Evolutionary conservation across 371 early-diverging fungal genomes (phyloP).

Genomic region (Chytridium lagenaria): DNA sequence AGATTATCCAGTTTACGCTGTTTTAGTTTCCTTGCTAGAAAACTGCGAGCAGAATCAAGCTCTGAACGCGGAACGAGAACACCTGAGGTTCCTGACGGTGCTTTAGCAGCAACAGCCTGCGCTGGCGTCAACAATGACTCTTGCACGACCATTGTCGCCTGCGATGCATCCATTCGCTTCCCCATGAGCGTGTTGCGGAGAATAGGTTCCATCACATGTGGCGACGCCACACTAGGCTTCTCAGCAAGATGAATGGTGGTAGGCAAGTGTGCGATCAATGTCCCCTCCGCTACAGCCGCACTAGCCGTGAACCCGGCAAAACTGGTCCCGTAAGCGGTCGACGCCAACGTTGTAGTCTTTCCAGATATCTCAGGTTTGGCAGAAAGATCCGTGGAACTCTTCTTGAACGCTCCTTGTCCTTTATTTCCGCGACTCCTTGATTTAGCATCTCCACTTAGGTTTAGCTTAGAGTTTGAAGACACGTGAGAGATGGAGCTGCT

Average conservation of each 20-base stretch:
- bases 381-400: neutral
- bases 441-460: neutral
- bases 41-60: slow-evolving; percentile 13
- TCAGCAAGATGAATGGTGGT: slow-evolving; percentile 24
- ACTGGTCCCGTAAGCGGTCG: slow-evolving; percentile 6
- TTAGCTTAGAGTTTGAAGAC: slow-evolving; percentile 1
- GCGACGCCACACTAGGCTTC: slow-evolving; percentile 27
- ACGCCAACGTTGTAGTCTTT: slow-evolving; percentile 3
- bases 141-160: neutral
- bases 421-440: neutral
- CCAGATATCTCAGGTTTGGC: neutral
- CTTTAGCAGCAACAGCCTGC: neutral
- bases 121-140: neutral
- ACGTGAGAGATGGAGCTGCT: neutral
- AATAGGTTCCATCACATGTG: slow-evolving; percentile 23
- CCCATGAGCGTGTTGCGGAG: slow-evolving; percentile 32
- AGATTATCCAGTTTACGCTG: slow-evolving; percentile 7
- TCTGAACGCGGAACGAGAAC: neutral
- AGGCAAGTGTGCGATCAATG: neutral
- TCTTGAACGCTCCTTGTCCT: neutral
- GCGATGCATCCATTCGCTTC: slow-evolving; percentile 7
- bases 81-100: slow-evolving; percentile 9
- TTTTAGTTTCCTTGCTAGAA: neutral
- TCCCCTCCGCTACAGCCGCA: neutral
- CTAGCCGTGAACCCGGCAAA: slow-evolving; percentile 17